Evolutionary conservation across 192 early-diverging fungal genomes (phyloP).

Genomic region (Lobosporangium transversale): DNA sequence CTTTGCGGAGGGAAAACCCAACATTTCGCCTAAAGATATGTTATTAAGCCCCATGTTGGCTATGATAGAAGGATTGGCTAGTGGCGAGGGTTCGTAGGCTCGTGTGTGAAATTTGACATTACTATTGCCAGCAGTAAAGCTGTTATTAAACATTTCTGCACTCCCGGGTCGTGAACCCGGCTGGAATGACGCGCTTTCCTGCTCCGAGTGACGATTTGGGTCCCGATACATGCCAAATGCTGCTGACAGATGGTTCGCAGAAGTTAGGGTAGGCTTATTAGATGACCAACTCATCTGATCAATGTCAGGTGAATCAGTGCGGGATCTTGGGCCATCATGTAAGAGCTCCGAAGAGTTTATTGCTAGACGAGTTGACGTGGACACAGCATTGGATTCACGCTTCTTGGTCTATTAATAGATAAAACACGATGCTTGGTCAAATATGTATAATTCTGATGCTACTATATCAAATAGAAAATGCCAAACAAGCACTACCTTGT

Average conservation of each 20-base stretch:
- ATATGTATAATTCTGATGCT: no score
- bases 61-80: constrained; percentile 36
- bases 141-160: no score
- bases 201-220: not conserved
- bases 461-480: no score
- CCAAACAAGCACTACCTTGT: no score
- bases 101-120: constrained; percentile 32
- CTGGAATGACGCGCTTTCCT: constrained; percentile 4
- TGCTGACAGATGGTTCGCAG: not conserved
- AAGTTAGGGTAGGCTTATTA: constrained; percentile 2
- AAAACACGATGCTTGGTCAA: no score
- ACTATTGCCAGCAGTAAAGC: not conserved
- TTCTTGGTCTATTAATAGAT: no score
- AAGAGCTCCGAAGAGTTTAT: not conserved
- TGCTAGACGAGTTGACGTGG: not conserved
- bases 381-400: no score
- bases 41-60: constrained; percentile 32
- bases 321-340: not conserved
- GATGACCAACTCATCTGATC: constrained; percentile 41
- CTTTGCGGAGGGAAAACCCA: constrained; percentile 48
- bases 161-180: not conserved
- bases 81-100: constrained; percentile 45
- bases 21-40: constrained; percentile 44
- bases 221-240: constrained; percentile 38
- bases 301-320: constrained; percentile 11